Evolutionary conservation across 768 basidiomycete genomes (phyloP).

Genomic region (Lentinus tigrinus): DNA sequence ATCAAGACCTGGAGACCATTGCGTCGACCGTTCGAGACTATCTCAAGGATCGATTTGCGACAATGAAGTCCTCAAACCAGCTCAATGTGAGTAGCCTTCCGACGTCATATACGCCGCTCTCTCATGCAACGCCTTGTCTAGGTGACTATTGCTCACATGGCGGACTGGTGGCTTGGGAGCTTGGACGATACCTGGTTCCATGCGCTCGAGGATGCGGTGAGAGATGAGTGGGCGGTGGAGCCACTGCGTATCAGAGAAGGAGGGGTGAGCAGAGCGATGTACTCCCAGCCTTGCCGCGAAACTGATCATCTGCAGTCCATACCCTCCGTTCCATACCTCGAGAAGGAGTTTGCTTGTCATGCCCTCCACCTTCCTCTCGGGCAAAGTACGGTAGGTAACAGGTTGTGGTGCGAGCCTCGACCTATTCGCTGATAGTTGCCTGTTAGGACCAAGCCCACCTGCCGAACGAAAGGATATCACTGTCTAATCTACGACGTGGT

Average conservation of each 20-base stretch:
- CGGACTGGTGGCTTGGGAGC: constrained; percentile 96
- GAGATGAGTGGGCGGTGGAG: constrained; percentile 82
- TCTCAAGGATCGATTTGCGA: constrained; percentile 56
- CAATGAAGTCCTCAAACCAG: constrained; percentile 64
- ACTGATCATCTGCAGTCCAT: constrained; percentile 60
- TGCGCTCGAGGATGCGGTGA: constrained; percentile 78
- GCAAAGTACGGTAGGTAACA: constrained; percentile 65
- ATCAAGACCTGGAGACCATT: constrained; percentile 78
- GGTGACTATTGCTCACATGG: constrained; percentile 79
- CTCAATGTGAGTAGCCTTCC: constrained; percentile 53
- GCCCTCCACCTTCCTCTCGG: constrained; percentile 95
- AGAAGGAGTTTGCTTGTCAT: constrained; percentile 86
- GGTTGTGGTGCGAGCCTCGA: not conserved
- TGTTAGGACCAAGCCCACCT: constrained; percentile 86
- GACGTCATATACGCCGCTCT: not conserved
- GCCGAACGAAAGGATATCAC: constrained; percentile 87
- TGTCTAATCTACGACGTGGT: constrained; percentile 76
- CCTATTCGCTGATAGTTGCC: not conserved
- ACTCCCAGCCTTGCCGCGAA: constrained; percentile 13
- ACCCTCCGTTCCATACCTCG: constrained; percentile 90
- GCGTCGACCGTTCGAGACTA: constrained; percentile 58
- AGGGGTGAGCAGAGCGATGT: constrained; percentile 49
- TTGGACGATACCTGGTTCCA: constrained; percentile 85
- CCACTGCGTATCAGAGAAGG: constrained; percentile 92
- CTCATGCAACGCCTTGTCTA: constrained; percentile 29